Percentiles rank a stretch among this genome's conserved stretches.
These are phyloP conservation scores for Penicillium soppii DNA, from an alignment of 495 filamentous ascomycete species.

Conservation along the genomic window DNA sequence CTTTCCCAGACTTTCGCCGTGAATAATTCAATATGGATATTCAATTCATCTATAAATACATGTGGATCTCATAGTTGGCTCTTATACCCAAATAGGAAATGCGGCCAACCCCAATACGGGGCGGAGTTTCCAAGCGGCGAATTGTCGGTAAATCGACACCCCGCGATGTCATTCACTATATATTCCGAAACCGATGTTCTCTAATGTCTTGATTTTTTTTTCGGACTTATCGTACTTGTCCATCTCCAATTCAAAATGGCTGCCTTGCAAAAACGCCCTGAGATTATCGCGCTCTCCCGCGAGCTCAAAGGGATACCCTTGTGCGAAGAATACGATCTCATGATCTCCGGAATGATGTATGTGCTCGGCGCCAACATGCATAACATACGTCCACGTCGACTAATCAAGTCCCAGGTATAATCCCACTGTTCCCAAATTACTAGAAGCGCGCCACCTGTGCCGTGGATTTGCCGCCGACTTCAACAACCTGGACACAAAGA, in stretches of 20 bases:
- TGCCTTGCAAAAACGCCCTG: slow-evolving; percentile 39
- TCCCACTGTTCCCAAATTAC: slow-evolving; percentile 37
- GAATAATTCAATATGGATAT: background rate
- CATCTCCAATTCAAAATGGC: slow-evolving; percentile 28
- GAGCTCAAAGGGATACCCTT: slow-evolving; percentile 38
- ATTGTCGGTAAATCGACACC: background rate
- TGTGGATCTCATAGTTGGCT: background rate
- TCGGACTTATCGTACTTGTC: too few species aligned
- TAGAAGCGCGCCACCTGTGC: slow-evolving; percentile 44
- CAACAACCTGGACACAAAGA: slow-evolving; percentile 47
- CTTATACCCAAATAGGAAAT: background rate
- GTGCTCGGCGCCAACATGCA: background rate
- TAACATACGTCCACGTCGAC: background rate
- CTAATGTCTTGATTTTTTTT: background rate
- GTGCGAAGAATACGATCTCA: slow-evolving; percentile 53
- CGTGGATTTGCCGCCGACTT: slow-evolving; percentile 44
- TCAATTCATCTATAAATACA: background rate
- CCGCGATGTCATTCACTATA: background rate
- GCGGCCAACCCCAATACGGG: background rate
- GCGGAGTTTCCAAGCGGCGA: too few species aligned
- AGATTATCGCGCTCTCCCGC: slow-evolving; percentile 45
- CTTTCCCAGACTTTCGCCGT: too few species aligned
- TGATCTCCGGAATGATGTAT: slow-evolving; percentile 56
- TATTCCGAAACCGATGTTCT: background rate
- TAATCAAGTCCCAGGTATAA: slow-evolving; percentile 35